Evolutionary conservation across 257 asterid genomes (phyloP).

Genomic region (Solanum sejunctum): DNA sequence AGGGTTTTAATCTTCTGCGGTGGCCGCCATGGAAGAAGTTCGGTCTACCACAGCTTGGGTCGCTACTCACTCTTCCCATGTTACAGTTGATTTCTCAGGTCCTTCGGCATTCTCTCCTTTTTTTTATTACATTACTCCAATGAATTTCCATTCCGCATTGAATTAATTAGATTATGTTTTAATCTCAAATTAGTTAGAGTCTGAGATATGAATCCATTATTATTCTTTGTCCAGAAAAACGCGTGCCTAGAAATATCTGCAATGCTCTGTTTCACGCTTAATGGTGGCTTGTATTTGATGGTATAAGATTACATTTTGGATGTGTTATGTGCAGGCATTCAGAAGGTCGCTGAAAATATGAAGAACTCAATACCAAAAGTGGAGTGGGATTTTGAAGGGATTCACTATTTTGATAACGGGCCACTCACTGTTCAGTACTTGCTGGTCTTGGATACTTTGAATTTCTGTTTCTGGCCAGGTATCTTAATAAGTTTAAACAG

Average conservation of each 20-base stretch:
- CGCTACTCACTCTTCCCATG: slow-evolving; percentile 73
- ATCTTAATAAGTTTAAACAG: neutral
- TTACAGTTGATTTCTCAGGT: slow-evolving; percentile 67
- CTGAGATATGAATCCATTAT: neutral
- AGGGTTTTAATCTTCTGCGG: neutral
- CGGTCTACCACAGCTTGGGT: slow-evolving; percentile 87
- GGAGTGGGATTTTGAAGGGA: slow-evolving; percentile 96
- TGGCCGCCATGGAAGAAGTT: slow-evolving; percentile 62
- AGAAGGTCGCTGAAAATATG: slow-evolving; percentile 50
- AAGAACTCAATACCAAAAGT: slow-evolving; percentile 73
- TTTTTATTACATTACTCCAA: neutral
- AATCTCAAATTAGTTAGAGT: neutral
- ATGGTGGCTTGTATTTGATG: neutral
- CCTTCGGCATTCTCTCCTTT: neutral
- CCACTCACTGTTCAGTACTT: slow-evolving; percentile 93
- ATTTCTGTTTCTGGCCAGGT: slow-evolving; percentile 99
- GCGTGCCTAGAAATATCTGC: neutral
- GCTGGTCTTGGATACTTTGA: slow-evolving; percentile 82
- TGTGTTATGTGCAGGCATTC: slow-evolving; percentile 41
- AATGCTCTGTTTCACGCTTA: neutral
- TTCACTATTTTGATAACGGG: slow-evolving; percentile 82
- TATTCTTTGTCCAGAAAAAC: neutral
- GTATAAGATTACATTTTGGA: neutral
- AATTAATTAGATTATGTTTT: neutral
- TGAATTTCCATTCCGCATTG: neutral